Evolutionary conservation across 2,329 filamentous ascomycete genomes (phyloP).

Genomic region (Scedosporium boydii): DNA sequence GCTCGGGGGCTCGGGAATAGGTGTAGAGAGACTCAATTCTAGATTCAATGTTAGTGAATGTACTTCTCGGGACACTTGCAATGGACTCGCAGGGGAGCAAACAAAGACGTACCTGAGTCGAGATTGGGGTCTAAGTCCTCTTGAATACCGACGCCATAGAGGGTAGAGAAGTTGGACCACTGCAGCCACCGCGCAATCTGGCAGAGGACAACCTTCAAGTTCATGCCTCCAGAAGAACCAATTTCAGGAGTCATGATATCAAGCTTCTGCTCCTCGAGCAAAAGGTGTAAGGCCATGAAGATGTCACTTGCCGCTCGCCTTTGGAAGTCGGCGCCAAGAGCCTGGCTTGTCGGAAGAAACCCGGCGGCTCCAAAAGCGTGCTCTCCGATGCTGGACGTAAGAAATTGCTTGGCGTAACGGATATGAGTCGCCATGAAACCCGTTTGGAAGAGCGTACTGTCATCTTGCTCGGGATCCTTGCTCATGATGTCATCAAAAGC

Average conservation of each 20-base stretch:
- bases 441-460: conserved; percentile 6
- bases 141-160: conserved; percentile 45
- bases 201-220: conserved; percentile 63
- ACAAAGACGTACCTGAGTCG: conserved; percentile 26
- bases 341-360: conserved; percentile 54
- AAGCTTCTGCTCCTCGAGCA: conserved; percentile 85
- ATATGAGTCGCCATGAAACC: conserved; percentile 44
- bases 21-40: conserved; percentile 19
- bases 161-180: conserved; percentile 45
- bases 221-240: conserved; percentile 31
- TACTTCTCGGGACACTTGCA: neutral
- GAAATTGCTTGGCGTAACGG: conserved; percentile 54
- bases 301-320: conserved; percentile 55
- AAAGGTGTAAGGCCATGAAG: conserved; percentile 69
- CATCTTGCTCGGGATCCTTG: neutral
- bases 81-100: too few relatives aligned
- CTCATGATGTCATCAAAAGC: conserved; percentile 42
- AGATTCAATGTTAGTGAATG: conserved; percentile 8
- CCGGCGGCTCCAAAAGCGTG: conserved; percentile 42
- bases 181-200: conserved; percentile 77
- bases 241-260: conserved; percentile 45
- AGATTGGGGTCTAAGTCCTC: conserved; percentile 30
- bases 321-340: conserved; percentile 44
- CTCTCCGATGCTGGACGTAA: conserved; percentile 48
- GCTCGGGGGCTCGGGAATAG: conserved; percentile 19